These are phyloP conservation scores for Populus hybrid DNA, from an alignment of 441 rosid species.

Conservation along the genomic window DNA sequence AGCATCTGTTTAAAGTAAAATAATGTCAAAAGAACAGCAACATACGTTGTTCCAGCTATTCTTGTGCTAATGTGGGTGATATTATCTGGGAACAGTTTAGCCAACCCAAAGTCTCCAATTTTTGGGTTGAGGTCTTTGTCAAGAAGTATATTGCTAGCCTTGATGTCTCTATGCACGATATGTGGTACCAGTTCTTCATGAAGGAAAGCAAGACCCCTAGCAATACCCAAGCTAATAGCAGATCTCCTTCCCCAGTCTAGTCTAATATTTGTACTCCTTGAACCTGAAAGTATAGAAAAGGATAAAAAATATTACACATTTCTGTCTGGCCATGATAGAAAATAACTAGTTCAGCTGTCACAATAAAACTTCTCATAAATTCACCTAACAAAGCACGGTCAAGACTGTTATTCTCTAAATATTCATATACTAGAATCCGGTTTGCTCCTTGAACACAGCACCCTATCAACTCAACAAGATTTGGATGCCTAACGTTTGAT, in stretches of 20 bases:
- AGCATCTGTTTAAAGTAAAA: constrained; percentile 7
- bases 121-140: constrained; percentile 71
- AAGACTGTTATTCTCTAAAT: constrained; percentile 74
- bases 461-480: constrained; percentile 85
- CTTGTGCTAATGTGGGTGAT: constrained; percentile 91
- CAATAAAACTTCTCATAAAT: not conserved
- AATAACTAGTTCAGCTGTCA: not conserved
- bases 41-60: constrained; percentile 85
- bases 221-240: constrained; percentile 74
- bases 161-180: constrained; percentile 89
- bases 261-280: constrained; percentile 35
- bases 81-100: constrained; percentile 86
- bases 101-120: constrained; percentile 93
- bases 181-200: constrained; percentile 78
- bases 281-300: constrained; percentile 40
- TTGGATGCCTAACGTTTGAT: constrained; percentile 71
- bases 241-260: constrained; percentile 77
- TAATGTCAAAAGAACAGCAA: not conserved
- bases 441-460: constrained; percentile 66
- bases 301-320: constrained; percentile 4
- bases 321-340: constrained; percentile 5
- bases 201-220: constrained; percentile 74
- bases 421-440: constrained; percentile 81
- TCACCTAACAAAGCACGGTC: constrained; percentile 65
- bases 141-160: constrained; percentile 88